Base-by-base conservation (phyloP, 495 filamentous ascomycete species). In the Lentithecium fluviatile region DNA sequence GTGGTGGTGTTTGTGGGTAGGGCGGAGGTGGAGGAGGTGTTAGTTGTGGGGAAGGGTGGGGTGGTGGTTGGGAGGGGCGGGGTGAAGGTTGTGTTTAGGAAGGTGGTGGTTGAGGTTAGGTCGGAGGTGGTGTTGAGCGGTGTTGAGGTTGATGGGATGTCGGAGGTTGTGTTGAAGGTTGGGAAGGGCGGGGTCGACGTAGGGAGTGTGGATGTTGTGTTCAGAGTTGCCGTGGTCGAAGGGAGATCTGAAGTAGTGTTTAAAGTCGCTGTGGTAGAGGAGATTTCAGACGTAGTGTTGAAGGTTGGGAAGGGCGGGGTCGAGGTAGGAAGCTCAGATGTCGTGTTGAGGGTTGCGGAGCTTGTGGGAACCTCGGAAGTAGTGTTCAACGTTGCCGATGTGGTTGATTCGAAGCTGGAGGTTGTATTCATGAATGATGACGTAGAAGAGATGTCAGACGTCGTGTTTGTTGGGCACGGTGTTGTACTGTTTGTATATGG, bases 401-500 rank as follows among this genome's bases (percentile, higher is more conserved):
- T 32, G 29, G 10, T 3, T 32, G 29, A 32, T n/a, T n/a, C n/a
- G 29, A 32, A 32, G 29, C 10, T 10, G 29, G 29, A 10, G 10
- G 29, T 32, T 32, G 29, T 4, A 32, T 10, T 32, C 10, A 32
- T 3, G 10, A 10, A 32, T 32, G 29, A 3, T 10, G 29, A 43
- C 3, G 40, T 43, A 3, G 40, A 43, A 13, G 13, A n/a, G 3
- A 43, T 43, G 40, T n/a, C 13, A 43, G 40, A 43, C 5, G 48
- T 36, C 15, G 34, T 47, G 40, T 12, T 48, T 19, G 21, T 40
- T n/a, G 49, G 8, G 37, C 26, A 23, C 2, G 47, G 38, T 13
- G 58, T 49, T 2, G 58, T 36, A 6, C 26, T 48, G 24, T 54
- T 62, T 62, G 43, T 21, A 37, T 10, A 45, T 1, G 57, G 50